Evolutionary conservation across 78 protist species (phyloP), one percentile per base, ranked within the genome.

Genomic region (Guillardia theta): DNA sequence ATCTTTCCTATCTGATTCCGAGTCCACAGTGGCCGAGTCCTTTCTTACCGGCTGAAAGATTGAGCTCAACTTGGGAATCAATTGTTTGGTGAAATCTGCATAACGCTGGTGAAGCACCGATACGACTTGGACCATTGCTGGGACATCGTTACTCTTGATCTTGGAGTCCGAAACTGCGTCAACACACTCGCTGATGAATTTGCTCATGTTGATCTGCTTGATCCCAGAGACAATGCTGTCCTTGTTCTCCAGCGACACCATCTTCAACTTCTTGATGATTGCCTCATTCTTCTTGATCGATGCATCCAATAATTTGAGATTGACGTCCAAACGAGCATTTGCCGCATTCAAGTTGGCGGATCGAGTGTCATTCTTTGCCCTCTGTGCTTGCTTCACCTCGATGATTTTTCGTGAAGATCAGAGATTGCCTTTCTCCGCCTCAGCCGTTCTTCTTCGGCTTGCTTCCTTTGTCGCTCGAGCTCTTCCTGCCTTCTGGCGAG

Each of bases 141-240:
- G 33, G 70, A 88, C 43, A 27, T 88, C 93, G 33, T 41, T 30
- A 6, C 33, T 5, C 62, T 88, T 88, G 64, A 88, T 36, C 39
- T 88, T 88, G 41, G 93, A 54, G 54, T 88, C 93, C 76, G 62
- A 54, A 24, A 88, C 70, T 37, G 93, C 93, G 19, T 88, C 76
- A 18, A 88, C 54, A 6, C 47, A 5, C 93, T 88, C 93, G 33
- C 53, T 43, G 44, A 88, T 48, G 93, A 48, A 88, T 27, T 33
- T 21, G 46, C 45, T 24, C 93, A 88, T 48, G 93, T 88, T 88
- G 76, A 48, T 45, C 19, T 45, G 30, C 93, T 48, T 1, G 53
- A 88, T 18, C 48, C 44, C 93, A 22, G 24, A 27, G 41, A 48
- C 22, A 41, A 88, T 48, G n/a, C n/a, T 18, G 6, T 88, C 64